These are phyloP conservation scores for Flaveria brownii DNA, from an alignment of 129 eudicot species.

Conservation along the genomic window DNA sequence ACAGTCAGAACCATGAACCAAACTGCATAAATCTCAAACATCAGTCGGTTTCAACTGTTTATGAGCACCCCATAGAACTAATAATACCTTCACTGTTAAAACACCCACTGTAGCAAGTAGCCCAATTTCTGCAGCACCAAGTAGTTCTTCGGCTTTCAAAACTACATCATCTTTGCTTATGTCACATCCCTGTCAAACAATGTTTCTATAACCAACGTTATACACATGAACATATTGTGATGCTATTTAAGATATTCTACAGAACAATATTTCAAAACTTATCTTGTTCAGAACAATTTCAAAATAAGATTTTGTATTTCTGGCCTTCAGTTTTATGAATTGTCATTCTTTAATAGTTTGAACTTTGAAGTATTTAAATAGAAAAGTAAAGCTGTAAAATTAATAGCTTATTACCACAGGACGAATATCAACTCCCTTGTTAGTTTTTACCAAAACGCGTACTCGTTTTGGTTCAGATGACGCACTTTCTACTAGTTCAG, in stretches of 20 bases:
- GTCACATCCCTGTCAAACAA: constrained; percentile 71
- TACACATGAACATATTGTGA: neutral
- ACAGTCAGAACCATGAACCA: too few species aligned
- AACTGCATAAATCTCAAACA: too few species aligned
- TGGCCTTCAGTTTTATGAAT: constrained; percentile 5
- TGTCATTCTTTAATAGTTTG: constrained; percentile 5
- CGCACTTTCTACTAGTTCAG: constrained; percentile 47
- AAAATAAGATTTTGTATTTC: neutral
- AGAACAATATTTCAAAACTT: neutral
- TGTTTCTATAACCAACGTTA: constrained; percentile 12
- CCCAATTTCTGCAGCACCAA: constrained; percentile 91
- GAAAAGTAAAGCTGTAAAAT: neutral
- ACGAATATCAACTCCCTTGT: constrained; percentile 77
- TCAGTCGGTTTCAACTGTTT: too few species aligned
- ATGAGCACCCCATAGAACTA: neutral
- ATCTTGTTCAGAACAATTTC: neutral
- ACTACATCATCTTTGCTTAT: constrained; percentile 71
- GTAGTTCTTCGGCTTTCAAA: constrained; percentile 66
- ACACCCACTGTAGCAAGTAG: constrained; percentile 91
- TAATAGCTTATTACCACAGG: constrained; percentile 70
- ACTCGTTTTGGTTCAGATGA: constrained; percentile 57
- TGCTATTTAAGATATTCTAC: constrained; percentile 1
- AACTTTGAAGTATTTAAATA: neutral
- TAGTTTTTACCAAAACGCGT: constrained; percentile 54
- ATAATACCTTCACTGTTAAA: constrained; percentile 58